phyloP scores from a whole-genome alignment of 257 asterid genomes.

The Jacaranda copaia region DNA sequence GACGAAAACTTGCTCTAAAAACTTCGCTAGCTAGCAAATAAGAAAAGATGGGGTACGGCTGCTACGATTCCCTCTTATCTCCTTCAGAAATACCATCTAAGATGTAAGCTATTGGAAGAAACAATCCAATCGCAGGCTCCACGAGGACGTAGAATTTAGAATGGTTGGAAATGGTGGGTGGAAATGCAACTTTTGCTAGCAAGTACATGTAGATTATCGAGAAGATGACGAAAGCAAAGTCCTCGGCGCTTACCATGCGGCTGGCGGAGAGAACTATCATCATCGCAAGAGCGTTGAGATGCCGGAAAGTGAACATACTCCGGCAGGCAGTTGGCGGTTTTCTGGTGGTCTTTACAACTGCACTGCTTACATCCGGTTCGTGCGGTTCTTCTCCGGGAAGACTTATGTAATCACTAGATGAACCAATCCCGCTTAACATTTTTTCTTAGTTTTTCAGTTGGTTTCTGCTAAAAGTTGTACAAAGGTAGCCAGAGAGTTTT shows the following conservation, averaged over 20 bases:
- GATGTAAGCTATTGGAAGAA: constrained; percentile 76
- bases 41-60: constrained; percentile 79
- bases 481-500: not conserved
- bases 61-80: constrained; percentile 67
- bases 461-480: not conserved
- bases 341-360: too few relatives aligned
- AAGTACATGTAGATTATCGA: constrained; percentile 71
- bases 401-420: constrained; percentile 49
- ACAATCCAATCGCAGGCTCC: constrained; percentile 65
- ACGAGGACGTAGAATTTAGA: constrained; percentile 51
- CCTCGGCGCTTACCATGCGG: constrained; percentile 71
- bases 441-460: constrained; percentile 17
- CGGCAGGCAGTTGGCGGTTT: constrained; percentile 35
- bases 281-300: constrained; percentile 64
- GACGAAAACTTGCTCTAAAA: constrained; percentile 75
- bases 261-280: constrained; percentile 63
- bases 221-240: constrained; percentile 69
- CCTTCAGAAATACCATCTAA: constrained; percentile 67
- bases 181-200: constrained; percentile 68
- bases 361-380: too few relatives aligned
- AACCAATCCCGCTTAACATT: constrained; percentile 83
- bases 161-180: constrained; percentile 39
- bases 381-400: constrained; percentile 45
- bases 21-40: constrained; percentile 65
- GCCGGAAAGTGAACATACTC: constrained; percentile 61